phyloP scores from a whole-genome alignment of 495 filamentous ascomycete species.

The Collariella sp. region DNA sequence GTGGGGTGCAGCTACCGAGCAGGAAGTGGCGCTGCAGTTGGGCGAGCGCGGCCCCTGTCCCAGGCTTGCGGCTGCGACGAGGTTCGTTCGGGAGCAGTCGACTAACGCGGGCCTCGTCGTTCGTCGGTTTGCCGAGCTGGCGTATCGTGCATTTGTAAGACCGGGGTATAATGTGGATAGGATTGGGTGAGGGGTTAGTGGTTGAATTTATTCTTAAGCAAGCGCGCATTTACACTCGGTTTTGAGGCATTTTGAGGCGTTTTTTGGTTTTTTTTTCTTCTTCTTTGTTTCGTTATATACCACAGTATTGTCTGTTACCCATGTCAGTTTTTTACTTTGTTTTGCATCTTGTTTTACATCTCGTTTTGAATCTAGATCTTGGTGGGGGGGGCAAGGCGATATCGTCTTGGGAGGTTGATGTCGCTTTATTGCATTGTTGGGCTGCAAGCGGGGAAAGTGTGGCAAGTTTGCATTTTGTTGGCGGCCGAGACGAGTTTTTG shows the following conservation, averaged over 20 bases:
- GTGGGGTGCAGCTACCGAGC: conserved; percentile 53
- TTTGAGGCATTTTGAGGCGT: neutral
- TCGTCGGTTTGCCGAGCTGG: conserved; percentile 67
- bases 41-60: conserved; percentile 62
- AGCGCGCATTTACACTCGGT: neutral
- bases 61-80: conserved; percentile 70
- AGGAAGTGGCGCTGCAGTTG: conserved; percentile 50
- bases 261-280: neutral
- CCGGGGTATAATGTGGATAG: conserved; percentile 30
- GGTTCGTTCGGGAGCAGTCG: conserved; percentile 70
- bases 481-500: too few species aligned
- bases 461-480: too few species aligned
- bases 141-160: conserved; percentile 39
- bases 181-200: neutral
- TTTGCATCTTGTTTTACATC: too few species aligned
- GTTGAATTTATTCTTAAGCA: neutral
- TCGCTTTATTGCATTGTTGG: too few species aligned
- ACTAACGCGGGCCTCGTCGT: conserved; percentile 62
- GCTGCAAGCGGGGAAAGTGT: too few species aligned
- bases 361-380: too few species aligned
- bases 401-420: too few species aligned
- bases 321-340: too few species aligned
- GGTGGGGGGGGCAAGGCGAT: too few species aligned
- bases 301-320: too few species aligned
- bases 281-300: too few species aligned